Percentiles rank a stretch among this genome's conserved stretches.
phyloP scores from a whole-genome alignment of 225 moss, liverwort and hornwort species.

The Sphagnum tenellum region DNA sequence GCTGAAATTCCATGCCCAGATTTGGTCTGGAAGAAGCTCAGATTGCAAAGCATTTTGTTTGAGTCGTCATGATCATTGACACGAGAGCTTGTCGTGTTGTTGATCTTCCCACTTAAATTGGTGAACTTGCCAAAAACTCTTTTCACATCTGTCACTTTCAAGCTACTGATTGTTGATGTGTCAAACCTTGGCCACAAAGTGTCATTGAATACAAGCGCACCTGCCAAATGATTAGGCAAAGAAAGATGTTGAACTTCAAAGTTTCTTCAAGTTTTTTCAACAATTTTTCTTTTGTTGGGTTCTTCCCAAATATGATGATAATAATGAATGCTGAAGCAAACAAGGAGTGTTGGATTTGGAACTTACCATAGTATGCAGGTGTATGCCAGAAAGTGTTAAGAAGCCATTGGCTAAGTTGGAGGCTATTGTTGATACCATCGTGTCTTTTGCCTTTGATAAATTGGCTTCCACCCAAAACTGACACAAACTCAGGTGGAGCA shows the following conservation, averaged over 20 bases:
- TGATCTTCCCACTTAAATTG: constrained; percentile 1
- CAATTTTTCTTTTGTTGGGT: background rate
- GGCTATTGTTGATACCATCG: constrained; percentile 44
- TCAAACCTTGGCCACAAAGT: constrained; percentile 60
- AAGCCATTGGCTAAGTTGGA: constrained; percentile 70
- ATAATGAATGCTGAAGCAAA: background rate
- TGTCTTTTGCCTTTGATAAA: constrained; percentile 38
- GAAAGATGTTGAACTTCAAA: no score
- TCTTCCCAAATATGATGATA: background rate
- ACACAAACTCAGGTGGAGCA: constrained; percentile 12
- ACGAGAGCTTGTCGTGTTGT: constrained; percentile 30
- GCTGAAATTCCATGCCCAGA: constrained; percentile 50
- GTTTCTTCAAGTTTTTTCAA: no score
- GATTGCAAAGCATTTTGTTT: constrained; percentile 19
- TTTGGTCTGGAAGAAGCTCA: constrained; percentile 23
- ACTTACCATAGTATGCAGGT: constrained; percentile 70
- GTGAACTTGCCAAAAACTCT: constrained; percentile 16
- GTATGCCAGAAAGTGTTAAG: constrained; percentile 28
- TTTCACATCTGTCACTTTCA: constrained; percentile 28
- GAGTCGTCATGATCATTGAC: constrained; percentile 7
- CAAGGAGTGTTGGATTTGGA: background rate
- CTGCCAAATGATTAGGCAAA: constrained; percentile 15
- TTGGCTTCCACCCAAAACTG: constrained; percentile 22
- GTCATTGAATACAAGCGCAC: constrained; percentile 78
- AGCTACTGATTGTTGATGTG: constrained; percentile 23